Base-by-base conservation (phyloP, 768 basidiomycete genomes). In the Amanita rubescens region DNA sequence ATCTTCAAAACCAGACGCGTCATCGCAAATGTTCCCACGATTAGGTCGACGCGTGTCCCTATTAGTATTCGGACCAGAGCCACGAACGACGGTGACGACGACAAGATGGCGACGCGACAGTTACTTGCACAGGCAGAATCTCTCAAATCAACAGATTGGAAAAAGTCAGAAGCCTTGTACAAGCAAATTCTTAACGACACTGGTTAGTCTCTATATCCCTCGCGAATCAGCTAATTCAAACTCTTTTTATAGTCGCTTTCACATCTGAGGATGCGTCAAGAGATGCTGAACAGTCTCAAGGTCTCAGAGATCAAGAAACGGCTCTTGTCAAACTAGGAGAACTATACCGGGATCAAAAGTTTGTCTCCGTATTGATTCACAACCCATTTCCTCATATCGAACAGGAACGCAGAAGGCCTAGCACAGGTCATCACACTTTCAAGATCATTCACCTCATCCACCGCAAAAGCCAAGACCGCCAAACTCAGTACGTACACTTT, bases 381-480 rank as follows among this genome's bases (percentile, higher is more conserved):
- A 39, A 10, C 7, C 33, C n/a, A 14, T 24, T 6, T 46, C 12
- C 20, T 27, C 41, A 30, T 59, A 20, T 41, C n/a, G 20, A 25
- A 19, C 59, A 96, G 93, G 62, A 88, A 97, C 72, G 84, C 90
- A 17, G 68, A 84, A 56, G 89, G 88, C 15, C 76, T 98, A 2
- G 90, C 93, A 9, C 81, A 92, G 51, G 84, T 95, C 34, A 90
- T 96, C 52, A 87, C 83, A 0, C 75, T 86, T 24, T 92, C 90
- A 0, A 75, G 93, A 46, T 76, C 81, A 0, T 93, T 94, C 74
- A 90, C 95, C 80, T 85, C 90, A 0, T 87, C 87, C n/a, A 90
- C 92, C 0, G 94, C 94, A 14, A 97, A 97, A 69, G 94, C 94
- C 1, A 96, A 97, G 70, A 96, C 95, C 0, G 94, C 94, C 2